A percentile compares a stretch with the other conserved stretches of the same genome.
Evolutionary conservation across 2,329 filamentous ascomycete species (phyloP).

Genomic region (Aspergillus phoenicis): DNA sequence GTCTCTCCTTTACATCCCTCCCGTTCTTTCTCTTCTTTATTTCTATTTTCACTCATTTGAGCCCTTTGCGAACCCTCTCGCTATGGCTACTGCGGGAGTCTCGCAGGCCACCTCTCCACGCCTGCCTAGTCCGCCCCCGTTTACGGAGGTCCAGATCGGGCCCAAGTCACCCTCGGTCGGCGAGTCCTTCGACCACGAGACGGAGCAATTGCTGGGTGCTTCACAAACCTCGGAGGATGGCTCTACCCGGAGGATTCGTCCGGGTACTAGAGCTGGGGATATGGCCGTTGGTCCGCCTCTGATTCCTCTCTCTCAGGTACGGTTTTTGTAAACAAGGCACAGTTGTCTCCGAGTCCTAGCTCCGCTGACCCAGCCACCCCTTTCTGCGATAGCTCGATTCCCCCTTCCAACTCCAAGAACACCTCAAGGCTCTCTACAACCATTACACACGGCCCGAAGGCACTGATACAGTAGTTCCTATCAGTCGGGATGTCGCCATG

Average conservation of each 20-base stretch:
- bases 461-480: slow-evolving; percentile 65
- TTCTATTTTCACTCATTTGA: slow-evolving; percentile 12
- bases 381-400: slow-evolving; percentile 75
- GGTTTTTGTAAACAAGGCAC: slow-evolving; percentile 25
- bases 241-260: slow-evolving; percentile 81
- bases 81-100: slow-evolving; percentile 49
- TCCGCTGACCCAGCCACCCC: slow-evolving; percentile 11
- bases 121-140: slow-evolving; percentile 89
- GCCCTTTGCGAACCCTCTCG: slow-evolving; percentile 17
- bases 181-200: slow-evolving; percentile 61
- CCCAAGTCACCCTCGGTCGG: slow-evolving; percentile 73
- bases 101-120: slow-evolving; percentile 77
- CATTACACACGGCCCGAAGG: slow-evolving; percentile 68
- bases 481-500: slow-evolving; percentile 73
- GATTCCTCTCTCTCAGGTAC: slow-evolving; percentile 79
- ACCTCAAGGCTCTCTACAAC: slow-evolving; percentile 89
- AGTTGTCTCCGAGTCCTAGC: slow-evolving; percentile 2
- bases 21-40: not conserved
- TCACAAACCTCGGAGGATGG: slow-evolving; percentile 68
- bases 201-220: slow-evolving; percentile 56
- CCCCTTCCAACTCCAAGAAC: slow-evolving; percentile 95
- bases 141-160: slow-evolving; percentile 89
- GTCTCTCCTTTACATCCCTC: not conserved
- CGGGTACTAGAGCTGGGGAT: slow-evolving; percentile 86
- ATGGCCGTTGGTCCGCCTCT: slow-evolving; percentile 92